phyloP scores from a whole-genome alignment of 495 filamentous ascomycete genomes.

The Aspergillus diversus region DNA sequence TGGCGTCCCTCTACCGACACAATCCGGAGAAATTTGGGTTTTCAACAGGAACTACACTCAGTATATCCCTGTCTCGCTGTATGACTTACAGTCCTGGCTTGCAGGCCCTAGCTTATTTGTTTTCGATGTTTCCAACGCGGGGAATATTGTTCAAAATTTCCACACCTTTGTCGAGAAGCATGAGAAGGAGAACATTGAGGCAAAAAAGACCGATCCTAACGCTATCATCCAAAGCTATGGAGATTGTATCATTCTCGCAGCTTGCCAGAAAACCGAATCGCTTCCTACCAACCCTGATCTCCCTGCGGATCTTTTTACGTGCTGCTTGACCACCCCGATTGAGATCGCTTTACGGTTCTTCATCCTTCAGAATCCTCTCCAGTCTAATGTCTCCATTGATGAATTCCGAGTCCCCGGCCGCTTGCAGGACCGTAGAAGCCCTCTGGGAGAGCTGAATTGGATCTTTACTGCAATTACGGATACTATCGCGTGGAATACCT shows the following conservation, averaged over 20 bases:
- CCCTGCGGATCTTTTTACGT: conserved; percentile 94
- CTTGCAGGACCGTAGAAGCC: conserved; percentile 90
- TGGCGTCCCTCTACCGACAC: conserved; percentile 94
- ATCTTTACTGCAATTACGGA: conserved; percentile 99
- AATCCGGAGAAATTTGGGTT: conserved; percentile 98
- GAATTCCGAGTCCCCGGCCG: conserved; percentile 79
- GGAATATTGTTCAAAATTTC: conserved; percentile 93
- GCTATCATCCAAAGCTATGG: conserved; percentile 69
- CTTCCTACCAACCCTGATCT: conserved; percentile 96
- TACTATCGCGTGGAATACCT: conserved; percentile 96
- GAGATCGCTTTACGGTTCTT: conserved; percentile 96
- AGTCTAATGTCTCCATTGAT: conserved; percentile 72
- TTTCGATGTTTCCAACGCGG: conserved; percentile 95
- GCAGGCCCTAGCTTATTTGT: conserved; percentile 95
- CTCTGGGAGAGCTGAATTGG: conserved; percentile 96
- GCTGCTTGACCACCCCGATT: conserved; percentile 94
- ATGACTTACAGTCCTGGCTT: conserved; percentile 95
- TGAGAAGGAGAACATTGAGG: conserved; percentile 78
- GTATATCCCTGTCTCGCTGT: conserved; percentile 96
- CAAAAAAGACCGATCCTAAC: conserved; percentile 70
- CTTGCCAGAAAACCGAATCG: conserved; percentile 85
- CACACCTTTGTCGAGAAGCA: conserved; percentile 94
- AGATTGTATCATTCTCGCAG: conserved; percentile 90
- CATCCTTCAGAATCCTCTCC: conserved; percentile 86
- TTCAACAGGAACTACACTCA: conserved; percentile 99